A percentile compares a stretch with the other conserved stretches of the same genome.
phyloP scores from a whole-genome alignment of 2,329 filamentous ascomycete species.

The Xylariaceae sp. region DNA sequence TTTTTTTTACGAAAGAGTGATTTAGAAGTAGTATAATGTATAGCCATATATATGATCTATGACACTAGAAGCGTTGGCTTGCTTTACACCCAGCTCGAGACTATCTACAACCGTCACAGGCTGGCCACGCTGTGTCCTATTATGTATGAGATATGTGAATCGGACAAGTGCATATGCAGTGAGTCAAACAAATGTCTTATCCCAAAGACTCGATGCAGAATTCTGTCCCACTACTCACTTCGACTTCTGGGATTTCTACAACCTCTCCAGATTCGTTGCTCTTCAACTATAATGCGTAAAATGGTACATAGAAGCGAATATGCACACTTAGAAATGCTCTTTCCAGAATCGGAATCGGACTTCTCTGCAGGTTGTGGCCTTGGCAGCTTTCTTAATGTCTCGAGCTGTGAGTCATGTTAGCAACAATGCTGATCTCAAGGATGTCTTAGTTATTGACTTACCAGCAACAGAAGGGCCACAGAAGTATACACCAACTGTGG shows the following conservation, averaged over 20 bases:
- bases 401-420: conserved; percentile 66
- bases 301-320: conserved; percentile 27
- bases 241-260: background rate
- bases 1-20: too few species aligned
- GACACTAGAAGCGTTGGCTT: conserved; percentile 10
- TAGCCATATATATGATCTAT: conserved; percentile 14
- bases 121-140: conserved; percentile 7
- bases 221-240: conserved; percentile 5
- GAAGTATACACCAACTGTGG: conserved; percentile 96
- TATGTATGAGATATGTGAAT: conserved; percentile 1
- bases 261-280: background rate
- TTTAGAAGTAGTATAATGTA: conserved; percentile 16
- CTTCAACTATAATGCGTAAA: conserved; percentile 21
- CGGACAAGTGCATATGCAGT: conserved; percentile 3
- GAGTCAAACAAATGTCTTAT: background rate
- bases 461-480: conserved; percentile 82
- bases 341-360: conserved; percentile 99
- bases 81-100: conserved; percentile 5
- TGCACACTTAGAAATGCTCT: conserved; percentile 73
- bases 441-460: conserved; percentile 42
- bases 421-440: background rate
- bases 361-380: conserved; percentile 72
- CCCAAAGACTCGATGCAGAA: conserved; percentile 1
- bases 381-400: conserved; percentile 83
- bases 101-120: conserved; percentile 24